Conservation (phyloP, 2,329 filamentous ascomycete genomes). For the Blastomyces parvus region DNA sequence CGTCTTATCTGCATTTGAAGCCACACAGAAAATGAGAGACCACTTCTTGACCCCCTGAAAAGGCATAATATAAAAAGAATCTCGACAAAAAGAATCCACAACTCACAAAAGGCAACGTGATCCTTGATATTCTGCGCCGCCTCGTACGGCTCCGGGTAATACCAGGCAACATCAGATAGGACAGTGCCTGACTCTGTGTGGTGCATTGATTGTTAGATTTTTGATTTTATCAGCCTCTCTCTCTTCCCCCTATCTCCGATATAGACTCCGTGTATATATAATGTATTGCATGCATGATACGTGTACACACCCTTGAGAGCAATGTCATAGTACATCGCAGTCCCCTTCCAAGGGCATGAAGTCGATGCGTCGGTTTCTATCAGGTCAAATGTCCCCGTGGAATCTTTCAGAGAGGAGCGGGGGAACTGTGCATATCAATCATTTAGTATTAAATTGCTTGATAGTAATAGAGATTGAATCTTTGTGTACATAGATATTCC, state of each 20-base stretch:
- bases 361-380: slow-evolving; percentile 40
- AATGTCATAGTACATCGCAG: slow-evolving; percentile 49
- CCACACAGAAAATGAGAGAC: background rate
- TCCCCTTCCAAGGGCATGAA: slow-evolving; percentile 49
- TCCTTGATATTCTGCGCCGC: slow-evolving; percentile 44
- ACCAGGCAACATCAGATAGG: slow-evolving; percentile 50
- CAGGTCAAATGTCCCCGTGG: slow-evolving; percentile 29
- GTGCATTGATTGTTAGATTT: background rate
- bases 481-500: slow-evolving; percentile 44
- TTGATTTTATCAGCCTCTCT: background rate
- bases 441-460: background rate
- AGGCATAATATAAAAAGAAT: background rate
- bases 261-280: background rate
- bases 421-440: slow-evolving; percentile 30
- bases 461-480: background rate
- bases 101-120: slow-evolving; percentile 51
- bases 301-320: slow-evolving; percentile 36
- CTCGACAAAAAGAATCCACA: background rate
- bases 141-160: slow-evolving; percentile 45
- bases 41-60: background rate
- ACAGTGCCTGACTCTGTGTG: slow-evolving; percentile 20
- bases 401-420: slow-evolving; percentile 37
- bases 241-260: background rate
- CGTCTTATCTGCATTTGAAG: background rate
- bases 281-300: background rate